Base-by-base conservation (phyloP, 768 basidiomycete genomes). In the Lactarius sp. region DNA sequence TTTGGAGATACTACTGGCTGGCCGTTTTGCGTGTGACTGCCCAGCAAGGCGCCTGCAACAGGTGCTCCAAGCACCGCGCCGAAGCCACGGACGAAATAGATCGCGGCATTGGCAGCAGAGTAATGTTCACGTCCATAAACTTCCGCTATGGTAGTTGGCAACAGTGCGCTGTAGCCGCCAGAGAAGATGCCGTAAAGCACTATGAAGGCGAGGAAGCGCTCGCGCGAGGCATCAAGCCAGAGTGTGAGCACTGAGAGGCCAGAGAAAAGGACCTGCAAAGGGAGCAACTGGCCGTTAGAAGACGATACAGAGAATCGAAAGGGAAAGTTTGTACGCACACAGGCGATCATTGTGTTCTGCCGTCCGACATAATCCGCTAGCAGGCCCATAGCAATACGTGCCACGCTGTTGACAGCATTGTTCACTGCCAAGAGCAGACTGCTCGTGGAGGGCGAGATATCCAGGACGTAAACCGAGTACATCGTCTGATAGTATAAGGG, bases 51-150 rank as follows among this genome's bases (percentile, higher is more conserved):
- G 33, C 79, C 79, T 3, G 79, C 77, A 16, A 79, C 65, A 0
- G 79, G 79, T 13, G 79, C 77, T 1, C 78, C 79, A 41, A 77
- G 68, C 6, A 80, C 63, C 0, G 76, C 73, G 3, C 78, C 78
- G 5, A 79, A 56, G 5, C 78, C 78, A 7, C 78, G 76, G 36
- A 79, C 70, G 66, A 78, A 77, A 64, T 79, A 78, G 52, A 79
- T 72, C 42, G 73, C 73, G 3, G 74, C 73, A 63, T 79, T 80
- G 50, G 79, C 77, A 56, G 75, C 71, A 27, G 77, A 69, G 64
- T 79, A 79, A 57, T 80, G 76, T 59, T 78, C 76, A 27, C 74
- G 71, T 2, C 78, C 78, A 61, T 77, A 80, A 10, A 80, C 71
- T 49, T 79, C 78, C 1, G 77, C 73, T 60, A 78, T 77, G 1